Conservation (phyloP, 2,329 filamentous ascomycete species). For the Emmonsiellopsis sp. region DNA sequence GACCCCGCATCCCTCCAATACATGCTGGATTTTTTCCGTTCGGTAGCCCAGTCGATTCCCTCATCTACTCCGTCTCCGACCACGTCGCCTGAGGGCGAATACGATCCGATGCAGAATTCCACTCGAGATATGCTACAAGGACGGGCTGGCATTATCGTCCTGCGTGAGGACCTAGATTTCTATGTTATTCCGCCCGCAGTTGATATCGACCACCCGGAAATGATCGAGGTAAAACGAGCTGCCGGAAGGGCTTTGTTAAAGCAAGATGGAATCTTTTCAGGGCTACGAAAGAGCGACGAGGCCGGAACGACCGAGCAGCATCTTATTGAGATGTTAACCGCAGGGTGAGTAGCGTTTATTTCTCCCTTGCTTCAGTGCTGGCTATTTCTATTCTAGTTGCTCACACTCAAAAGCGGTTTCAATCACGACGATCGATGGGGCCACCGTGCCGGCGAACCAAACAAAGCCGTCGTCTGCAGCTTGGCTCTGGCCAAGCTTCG, state of each 20-base stretch:
- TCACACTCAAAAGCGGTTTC: constrained; percentile 63
- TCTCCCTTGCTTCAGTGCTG: background rate
- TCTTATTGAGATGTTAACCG: constrained; percentile 97
- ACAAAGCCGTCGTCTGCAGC: constrained; percentile 97
- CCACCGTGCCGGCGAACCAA: constrained; percentile 92
- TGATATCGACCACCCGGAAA: constrained; percentile 77
- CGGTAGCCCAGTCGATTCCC: constrained; percentile 85
- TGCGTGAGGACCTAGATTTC: constrained; percentile 93
- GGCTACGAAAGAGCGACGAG: constrained; percentile 88
- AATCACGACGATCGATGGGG: constrained; percentile 94
- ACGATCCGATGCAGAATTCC: constrained; percentile 62
- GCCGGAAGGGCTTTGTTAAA: constrained; percentile 76
- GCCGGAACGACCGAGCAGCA: constrained; percentile 95
- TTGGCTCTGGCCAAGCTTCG: constrained; percentile 85
- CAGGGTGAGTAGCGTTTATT: constrained; percentile 58
- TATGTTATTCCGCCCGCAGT: constrained; percentile 84
- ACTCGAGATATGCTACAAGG: constrained; percentile 73
- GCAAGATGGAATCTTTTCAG: constrained; percentile 94
- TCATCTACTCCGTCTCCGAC: constrained; percentile 59
- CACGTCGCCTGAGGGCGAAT: constrained; percentile 50
- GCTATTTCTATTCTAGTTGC: background rate
- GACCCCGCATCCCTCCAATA: constrained; percentile 94
- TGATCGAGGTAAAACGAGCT: constrained; percentile 93
- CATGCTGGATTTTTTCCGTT: constrained; percentile 98
- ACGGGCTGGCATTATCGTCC: constrained; percentile 89